Percentiles rank a stretch among this genome's conserved stretches.
These are phyloP conservation scores for Cephalotrichum gorgonifer DNA, from an alignment of 2,329 filamentous ascomycete species.

Conservation along the genomic window DNA sequence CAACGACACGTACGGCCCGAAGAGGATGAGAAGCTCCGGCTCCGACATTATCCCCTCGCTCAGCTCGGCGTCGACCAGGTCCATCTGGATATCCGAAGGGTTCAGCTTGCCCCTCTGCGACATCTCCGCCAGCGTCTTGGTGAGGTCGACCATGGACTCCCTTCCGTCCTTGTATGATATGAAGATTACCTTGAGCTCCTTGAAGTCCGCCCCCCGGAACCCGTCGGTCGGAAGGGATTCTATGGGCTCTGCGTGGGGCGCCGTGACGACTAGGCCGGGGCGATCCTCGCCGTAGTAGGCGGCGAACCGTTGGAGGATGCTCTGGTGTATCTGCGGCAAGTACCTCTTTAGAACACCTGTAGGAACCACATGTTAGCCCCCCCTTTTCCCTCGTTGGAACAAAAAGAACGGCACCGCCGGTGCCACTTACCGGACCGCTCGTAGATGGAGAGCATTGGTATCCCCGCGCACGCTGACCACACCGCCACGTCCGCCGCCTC, in stretches of 20 bases:
- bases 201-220: slow-evolving; percentile 9
- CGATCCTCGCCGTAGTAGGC: slow-evolving; percentile 76
- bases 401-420: background rate
- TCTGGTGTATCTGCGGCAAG: slow-evolving; percentile 72
- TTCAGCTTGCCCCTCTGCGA: slow-evolving; percentile 78
- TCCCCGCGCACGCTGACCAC: slow-evolving; percentile 86
- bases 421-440: slow-evolving; percentile 67
- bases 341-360: slow-evolving; percentile 81
- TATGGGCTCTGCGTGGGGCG: slow-evolving; percentile 30
- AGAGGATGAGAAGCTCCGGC: slow-evolving; percentile 81
- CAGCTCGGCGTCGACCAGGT: slow-evolving; percentile 84
- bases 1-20: slow-evolving; percentile 72
- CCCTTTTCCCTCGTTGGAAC: background rate
- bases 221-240: slow-evolving; percentile 15
- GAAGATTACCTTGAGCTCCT: slow-evolving; percentile 25
- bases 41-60: slow-evolving; percentile 71
- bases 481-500: slow-evolving; percentile 87
- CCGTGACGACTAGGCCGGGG: slow-evolving; percentile 53
- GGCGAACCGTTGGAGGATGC: slow-evolving; percentile 68
- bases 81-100: slow-evolving; percentile 69
- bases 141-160: slow-evolving; percentile 90
- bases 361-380: background rate
- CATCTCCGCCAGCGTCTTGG: slow-evolving; percentile 91
- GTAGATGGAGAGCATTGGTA: slow-evolving; percentile 81
- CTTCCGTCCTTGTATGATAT: slow-evolving; percentile 83